Percentiles rank a stretch among this genome's conserved stretches.
Evolutionary conservation across 257 asterid genomes (phyloP).

Genomic region (Plantago ovata): DNA sequence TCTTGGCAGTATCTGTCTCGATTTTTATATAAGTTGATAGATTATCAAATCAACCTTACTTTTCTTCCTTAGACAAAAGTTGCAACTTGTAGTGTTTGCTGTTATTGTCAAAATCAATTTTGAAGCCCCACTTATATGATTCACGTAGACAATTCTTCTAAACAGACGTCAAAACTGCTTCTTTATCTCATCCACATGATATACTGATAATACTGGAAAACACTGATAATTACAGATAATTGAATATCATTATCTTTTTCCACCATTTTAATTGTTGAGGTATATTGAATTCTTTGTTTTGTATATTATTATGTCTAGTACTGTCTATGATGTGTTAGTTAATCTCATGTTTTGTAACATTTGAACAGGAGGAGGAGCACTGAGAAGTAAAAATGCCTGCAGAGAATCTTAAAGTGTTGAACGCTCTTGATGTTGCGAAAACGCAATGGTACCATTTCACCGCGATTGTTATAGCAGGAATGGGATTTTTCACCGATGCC

Average conservation of each 20-base stretch:
- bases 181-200: too few relatives aligned
- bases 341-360: neutral
- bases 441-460: conserved; percentile 57
- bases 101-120: too few relatives aligned
- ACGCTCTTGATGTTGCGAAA: conserved; percentile 42
- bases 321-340: neutral
- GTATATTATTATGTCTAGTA: too few relatives aligned
- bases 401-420: conserved; percentile 33
- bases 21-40: neutral
- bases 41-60: neutral
- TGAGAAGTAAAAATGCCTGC: conserved; percentile 10
- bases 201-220: too few relatives aligned
- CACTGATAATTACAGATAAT: too few relatives aligned
- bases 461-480: conserved; percentile 45
- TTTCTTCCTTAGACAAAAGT: neutral
- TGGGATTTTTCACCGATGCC: conserved; percentile 59
- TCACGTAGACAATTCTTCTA: too few relatives aligned
- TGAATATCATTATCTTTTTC: too few relatives aligned
- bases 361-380: conserved; percentile 2
- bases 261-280: too few relatives aligned
- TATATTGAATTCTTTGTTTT: too few relatives aligned
- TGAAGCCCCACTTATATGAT: too few relatives aligned
- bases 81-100: neutral
- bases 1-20: neutral
- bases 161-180: too few relatives aligned